Base-by-base conservation (phyloP, 257 asterid genomes). In the Solanum bulbocastanum region DNA sequence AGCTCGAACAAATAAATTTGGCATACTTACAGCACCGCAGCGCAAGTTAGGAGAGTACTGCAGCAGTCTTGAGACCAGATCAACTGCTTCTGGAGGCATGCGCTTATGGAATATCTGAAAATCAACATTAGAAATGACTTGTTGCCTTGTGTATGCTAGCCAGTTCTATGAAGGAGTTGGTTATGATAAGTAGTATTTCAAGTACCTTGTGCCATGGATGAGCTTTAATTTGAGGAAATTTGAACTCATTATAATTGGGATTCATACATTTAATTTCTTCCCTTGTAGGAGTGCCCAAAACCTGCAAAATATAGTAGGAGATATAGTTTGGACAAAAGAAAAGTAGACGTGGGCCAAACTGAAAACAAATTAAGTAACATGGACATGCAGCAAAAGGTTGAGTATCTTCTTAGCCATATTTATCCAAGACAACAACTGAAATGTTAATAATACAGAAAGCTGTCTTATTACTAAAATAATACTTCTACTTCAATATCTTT, bases 171-270 rank as follows among this genome's bases (percentile, higher is more conserved):
- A 60, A 44, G 5, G 33, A 40, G 56, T 14, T 71, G 18, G 65
- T 14, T 14, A 42, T 13, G 20, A 82, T 30, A 44, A 27, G 40
- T 27, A 8, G 86, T 20, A 35, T 36, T 22, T 25, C 42, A 65
- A 44, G 44, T 87, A 93, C 95, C 95, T 93, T 93, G 89, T 93
- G 94, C 95, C 95, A 93, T 27, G 95, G 95, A 90, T 93, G 95
- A 73, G 95, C 94, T 90, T 93, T 93, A 86, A 93, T 92, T 89
- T 92, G 95, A 9, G 95, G 95, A 79, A 92, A 93, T 87, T 92
- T 93, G 89, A 88, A 93, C 85, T 92, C 94, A 2, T 92, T 93
- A 88, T 93, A 93, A 85, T 93, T 93, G 72, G 95, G 95, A 86
- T 92, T 93, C 95, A 93, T 93, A 87, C 95, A 93, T 89, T 93